phyloP scores from a whole-genome alignment of 2,329 filamentous ascomycete genomes.

The Penicillium sp. region DNA sequence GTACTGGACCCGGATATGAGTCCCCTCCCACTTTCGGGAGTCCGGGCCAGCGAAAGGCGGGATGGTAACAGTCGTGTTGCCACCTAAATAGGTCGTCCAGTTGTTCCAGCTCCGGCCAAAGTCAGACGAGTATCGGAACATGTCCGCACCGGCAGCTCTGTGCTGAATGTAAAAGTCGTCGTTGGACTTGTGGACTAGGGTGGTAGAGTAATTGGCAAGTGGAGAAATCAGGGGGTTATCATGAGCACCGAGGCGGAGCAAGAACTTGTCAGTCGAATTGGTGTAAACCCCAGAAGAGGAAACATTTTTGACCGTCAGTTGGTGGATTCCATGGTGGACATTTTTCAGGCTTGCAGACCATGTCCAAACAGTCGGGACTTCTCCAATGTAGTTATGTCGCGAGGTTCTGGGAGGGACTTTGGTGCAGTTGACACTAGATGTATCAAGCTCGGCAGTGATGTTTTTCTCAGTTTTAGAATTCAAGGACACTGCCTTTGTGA shows the following conservation, averaged over 20 bases:
- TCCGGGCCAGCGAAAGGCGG: constrained; percentile 51
- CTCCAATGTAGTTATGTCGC: constrained; percentile 38
- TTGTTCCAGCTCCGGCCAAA: constrained; percentile 54
- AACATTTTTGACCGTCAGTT: constrained; percentile 42
- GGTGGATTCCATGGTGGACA: constrained; percentile 54
- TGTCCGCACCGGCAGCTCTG: constrained; percentile 51
- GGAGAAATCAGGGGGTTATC: constrained; percentile 55
- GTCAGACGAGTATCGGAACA: constrained; percentile 54
- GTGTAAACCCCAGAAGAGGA: constrained; percentile 31
- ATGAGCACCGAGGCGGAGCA: constrained; percentile 51
- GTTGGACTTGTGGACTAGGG: constrained; percentile 42
- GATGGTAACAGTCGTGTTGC: constrained; percentile 41
- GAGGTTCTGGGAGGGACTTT: constrained; percentile 27
- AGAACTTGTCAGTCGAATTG: constrained; percentile 49
- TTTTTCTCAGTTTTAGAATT: constrained; percentile 47
- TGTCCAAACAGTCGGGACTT: constrained; percentile 48
- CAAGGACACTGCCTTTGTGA: constrained; percentile 44
- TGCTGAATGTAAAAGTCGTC: constrained; percentile 46
- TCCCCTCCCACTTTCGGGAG: constrained; percentile 52
- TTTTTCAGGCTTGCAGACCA: constrained; percentile 47
- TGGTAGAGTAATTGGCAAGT: constrained; percentile 50
- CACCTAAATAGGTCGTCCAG: constrained; percentile 49
- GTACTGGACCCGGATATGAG: constrained; percentile 57
- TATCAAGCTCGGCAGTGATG: constrained; percentile 39
- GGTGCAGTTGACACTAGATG: constrained; percentile 40